Evolutionary conservation across 2,329 filamentous ascomycete species (phyloP), one percentile per base, ranked within the genome.

Genomic region (Colletotrichum cordylinicola): DNA sequence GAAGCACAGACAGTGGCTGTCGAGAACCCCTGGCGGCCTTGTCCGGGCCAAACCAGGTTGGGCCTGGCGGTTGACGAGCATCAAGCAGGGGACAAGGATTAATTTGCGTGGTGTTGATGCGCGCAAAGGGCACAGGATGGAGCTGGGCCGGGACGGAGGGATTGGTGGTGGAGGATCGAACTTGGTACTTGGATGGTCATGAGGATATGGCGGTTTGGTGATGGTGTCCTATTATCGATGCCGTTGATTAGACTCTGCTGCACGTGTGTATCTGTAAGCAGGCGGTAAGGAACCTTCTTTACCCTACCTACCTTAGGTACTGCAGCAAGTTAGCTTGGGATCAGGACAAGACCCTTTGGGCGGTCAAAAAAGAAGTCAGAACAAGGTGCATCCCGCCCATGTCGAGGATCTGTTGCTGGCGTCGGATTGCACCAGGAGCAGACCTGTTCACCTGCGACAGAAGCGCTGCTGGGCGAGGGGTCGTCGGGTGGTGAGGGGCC

Each of bases 1-100:
- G 29, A 52, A 74, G 74, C 74, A 76, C 74, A 70, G 74, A 76
- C 71, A 62, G 74, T 76, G 74, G 71, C 74, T 74, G 62, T 75
- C 56, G 73, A 75, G 69, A 55, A 55, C 70, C 73, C 73, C 69
- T 72, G 73, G 69, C 55, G 73, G 56, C n/a, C 69, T 62, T 75
- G 73, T 76, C 65, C n/a, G 66, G 74, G 43, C 48, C n/a, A 65
- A 60, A 37, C 74, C 74, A 70, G 70, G 66, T 74, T 76, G 24
- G 70, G 74, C 65, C 74, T 76, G 70, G 74, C 70, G 61, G 70
- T 75, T 73, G 73, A 73, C 56, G 70, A 68, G 73, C 73, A 75
- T 64, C 65, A 21, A 66, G 71, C 74, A 76, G 70, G 71, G 71
- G 55, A 52, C 66, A 37, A 48, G 74, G 66, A 29, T 52, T 64